Percentiles rank a stretch among this genome's conserved stretches.
phyloP scores from a whole-genome alignment of 2,329 filamentous ascomycete genomes.

The Celoporthe dispersa region DNA sequence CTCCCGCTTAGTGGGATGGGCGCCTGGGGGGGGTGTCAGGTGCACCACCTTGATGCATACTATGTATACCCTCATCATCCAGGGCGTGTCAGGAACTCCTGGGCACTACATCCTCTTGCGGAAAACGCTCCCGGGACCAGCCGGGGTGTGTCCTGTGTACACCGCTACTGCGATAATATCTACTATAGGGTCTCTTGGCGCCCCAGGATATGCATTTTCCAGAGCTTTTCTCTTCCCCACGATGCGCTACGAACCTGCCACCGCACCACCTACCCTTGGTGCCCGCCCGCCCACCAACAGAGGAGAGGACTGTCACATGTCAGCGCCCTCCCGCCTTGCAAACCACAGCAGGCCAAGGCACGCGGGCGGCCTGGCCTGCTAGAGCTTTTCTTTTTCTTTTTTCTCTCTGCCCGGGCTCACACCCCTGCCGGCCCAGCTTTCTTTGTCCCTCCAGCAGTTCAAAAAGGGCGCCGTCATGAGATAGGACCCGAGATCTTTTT shows the following conservation, averaged over 20 bases:
- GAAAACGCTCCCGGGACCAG: not conserved
- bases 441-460: not conserved
- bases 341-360: not conserved
- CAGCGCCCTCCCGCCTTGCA: not conserved
- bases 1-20: slow-evolving; percentile 1
- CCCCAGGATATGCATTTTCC: not conserved
- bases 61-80: not conserved
- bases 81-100: not conserved
- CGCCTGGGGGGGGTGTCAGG: not conserved
- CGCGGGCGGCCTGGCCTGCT: not conserved
- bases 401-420: not conserved
- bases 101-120: not conserved
- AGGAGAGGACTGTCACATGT: slow-evolving; percentile 11
- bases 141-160: not conserved
- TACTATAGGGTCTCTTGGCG: not conserved
- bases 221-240: not conserved
- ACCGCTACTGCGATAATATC: not conserved
- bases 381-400: too few species aligned
- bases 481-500: not conserved
- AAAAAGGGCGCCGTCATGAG: not conserved
- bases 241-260: not conserved
- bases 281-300: not conserved
- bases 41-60: not conserved
- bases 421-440: not conserved
- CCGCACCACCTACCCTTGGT: not conserved